phyloP scores from a whole-genome alignment of 208 protist species.

The Trypanosoma theileri region DNA sequence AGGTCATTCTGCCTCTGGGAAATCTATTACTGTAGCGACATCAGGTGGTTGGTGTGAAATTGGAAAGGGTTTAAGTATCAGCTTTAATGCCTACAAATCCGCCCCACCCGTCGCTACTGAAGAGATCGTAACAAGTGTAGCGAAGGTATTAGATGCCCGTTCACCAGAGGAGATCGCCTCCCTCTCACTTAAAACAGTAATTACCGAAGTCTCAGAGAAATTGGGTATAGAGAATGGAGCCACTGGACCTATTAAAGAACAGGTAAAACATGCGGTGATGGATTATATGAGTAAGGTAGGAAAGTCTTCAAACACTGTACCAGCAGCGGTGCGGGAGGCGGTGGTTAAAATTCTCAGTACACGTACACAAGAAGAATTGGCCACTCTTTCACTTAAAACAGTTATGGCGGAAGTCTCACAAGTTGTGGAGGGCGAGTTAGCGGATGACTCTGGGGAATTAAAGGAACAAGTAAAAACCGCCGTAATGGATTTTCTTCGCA shows the following conservation, averaged over 20 bases:
- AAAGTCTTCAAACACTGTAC: background rate
- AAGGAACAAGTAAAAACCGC: slow-evolving; percentile 34
- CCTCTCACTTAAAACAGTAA: slow-evolving; percentile 55
- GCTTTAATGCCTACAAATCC: slow-evolving; percentile 52
- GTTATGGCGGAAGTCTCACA: slow-evolving; percentile 40
- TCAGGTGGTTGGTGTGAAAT: slow-evolving; percentile 40
- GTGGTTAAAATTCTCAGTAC: slow-evolving; percentile 33
- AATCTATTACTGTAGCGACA: slow-evolving; percentile 57
- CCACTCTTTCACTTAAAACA: slow-evolving; percentile 44
- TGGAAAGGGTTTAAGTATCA: slow-evolving; percentile 41
- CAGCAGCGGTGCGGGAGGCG: slow-evolving; percentile 25
- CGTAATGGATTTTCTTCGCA: slow-evolving; percentile 25
- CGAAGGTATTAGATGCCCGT: slow-evolving; percentile 30
- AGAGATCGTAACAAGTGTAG: slow-evolving; percentile 38
- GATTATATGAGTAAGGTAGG: slow-evolving; percentile 9
- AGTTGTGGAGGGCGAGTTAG: slow-evolving; percentile 33
- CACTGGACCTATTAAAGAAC: slow-evolving; percentile 23
- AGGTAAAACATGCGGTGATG: slow-evolving; percentile 42
- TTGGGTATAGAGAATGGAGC: slow-evolving; percentile 38
- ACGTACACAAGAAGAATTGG: slow-evolving; percentile 16
- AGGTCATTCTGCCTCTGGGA: slow-evolving; percentile 48
- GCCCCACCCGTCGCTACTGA: slow-evolving; percentile 31
- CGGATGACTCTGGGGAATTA: slow-evolving; percentile 27
- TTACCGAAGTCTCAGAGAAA: slow-evolving; percentile 33
- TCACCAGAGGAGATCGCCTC: slow-evolving; percentile 14